These are phyloP conservation scores for Malassezia japonica DNA, from an alignment of 1,284 basidiomycete genomes.

Conservation along the genomic window DNA sequence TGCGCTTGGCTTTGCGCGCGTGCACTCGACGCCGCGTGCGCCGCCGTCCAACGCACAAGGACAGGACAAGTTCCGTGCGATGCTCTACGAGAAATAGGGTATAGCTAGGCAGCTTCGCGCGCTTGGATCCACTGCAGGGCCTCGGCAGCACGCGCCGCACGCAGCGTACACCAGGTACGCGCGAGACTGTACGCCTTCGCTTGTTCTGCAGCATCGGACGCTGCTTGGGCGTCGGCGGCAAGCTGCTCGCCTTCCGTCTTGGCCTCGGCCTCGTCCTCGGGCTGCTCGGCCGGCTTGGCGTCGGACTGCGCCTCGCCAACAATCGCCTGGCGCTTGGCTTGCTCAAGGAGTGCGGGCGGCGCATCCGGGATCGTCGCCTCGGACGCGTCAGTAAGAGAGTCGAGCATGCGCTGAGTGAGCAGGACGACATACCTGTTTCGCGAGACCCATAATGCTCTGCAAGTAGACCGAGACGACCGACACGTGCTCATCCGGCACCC, in stretches of 20 bases:
- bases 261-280: neutral
- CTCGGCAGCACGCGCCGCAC: neutral
- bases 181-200: neutral
- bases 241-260: too few species aligned
- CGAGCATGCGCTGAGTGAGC: constrained; percentile 5
- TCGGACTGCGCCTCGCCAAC: too few species aligned
- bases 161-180: constrained; percentile 1
- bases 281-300: neutral
- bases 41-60: constrained; percentile 9
- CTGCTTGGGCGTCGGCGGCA: neutral
- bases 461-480: constrained; percentile 13
- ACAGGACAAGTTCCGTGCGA: constrained; percentile 30
- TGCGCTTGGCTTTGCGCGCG: constrained; percentile 12
- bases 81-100: constrained; percentile 16
- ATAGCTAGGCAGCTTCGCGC: neutral
- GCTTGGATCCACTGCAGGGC: constrained; percentile 10
- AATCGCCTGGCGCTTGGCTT: too few species aligned
- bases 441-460: constrained; percentile 11
- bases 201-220: neutral
- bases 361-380: neutral
- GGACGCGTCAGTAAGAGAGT: neutral
- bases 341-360: neutral
- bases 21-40: constrained; percentile 2
- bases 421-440: neutral
- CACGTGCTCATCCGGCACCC: constrained; percentile 12